Evolutionary conservation across 768 basidiomycete genomes (phyloP).

Genomic region (Jaapia argillacea): DNA sequence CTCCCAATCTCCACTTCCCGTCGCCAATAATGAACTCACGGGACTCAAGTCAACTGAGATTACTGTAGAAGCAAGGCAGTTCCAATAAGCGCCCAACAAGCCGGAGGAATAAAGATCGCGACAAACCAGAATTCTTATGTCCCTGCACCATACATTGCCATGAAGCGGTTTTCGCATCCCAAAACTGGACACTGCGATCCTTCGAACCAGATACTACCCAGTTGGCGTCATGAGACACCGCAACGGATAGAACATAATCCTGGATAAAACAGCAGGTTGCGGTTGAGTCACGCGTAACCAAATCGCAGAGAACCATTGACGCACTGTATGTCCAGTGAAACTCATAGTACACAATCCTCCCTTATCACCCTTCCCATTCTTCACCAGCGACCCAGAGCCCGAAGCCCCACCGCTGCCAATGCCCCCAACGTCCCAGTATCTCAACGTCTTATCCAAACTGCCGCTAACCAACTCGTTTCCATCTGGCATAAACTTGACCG

Average conservation of each 20-base stretch:
- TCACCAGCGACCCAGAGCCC: conserved; percentile 12
- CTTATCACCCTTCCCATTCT: conserved; percentile 31
- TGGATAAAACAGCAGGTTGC: no score
- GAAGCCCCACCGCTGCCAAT: conserved; percentile 13
- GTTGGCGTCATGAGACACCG: conserved; percentile 84
- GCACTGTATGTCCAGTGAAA: conserved; percentile 86
- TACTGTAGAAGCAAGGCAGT: conserved; percentile 28
- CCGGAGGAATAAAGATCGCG: neutral
- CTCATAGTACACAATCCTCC: conserved; percentile 63
- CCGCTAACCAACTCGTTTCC: conserved; percentile 84
- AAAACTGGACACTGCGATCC: conserved; percentile 93
- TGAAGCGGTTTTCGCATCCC: conserved; percentile 68
- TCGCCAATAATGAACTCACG: conserved; percentile 50
- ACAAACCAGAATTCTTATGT: conserved; percentile 54
- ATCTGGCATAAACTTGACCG: conserved; percentile 84
- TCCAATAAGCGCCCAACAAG: neutral
- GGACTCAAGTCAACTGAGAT: conserved; percentile 65
- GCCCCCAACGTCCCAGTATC: conserved; percentile 47
- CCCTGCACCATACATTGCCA: conserved; percentile 94
- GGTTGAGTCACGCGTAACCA: no score
- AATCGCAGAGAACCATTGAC: conserved; percentile 5
- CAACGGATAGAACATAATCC: conserved; percentile 66
- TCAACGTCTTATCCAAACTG: conserved; percentile 58
- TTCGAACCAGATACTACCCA: conserved; percentile 96
- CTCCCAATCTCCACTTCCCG: conserved; percentile 63